Percentiles rank a stretch among this genome's conserved stretches.
Conservation (phyloP, 2,329 filamentous ascomycete genomes). For the Aspergillus arachidicola region DNA sequence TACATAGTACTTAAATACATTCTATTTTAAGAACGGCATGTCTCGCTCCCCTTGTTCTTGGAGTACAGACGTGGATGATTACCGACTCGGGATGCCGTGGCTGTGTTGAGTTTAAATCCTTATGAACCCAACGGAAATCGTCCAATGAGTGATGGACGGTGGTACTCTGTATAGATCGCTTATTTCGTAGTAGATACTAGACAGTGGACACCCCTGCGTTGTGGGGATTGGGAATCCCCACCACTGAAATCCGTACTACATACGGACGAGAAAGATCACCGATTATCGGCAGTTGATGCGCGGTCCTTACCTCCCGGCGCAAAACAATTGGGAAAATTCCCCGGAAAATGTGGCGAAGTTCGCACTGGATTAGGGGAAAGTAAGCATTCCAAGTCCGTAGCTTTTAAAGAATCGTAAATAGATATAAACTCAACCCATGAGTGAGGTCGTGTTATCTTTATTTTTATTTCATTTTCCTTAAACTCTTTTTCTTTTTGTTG, state of each 20-base stretch:
- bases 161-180: neutral
- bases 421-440: too few relatives aligned
- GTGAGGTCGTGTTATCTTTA: too few relatives aligned
- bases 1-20: too few relatives aligned
- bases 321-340: too few relatives aligned
- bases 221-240: neutral
- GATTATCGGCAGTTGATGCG: conserved; percentile 7
- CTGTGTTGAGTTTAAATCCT: neutral
- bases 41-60: too few relatives aligned
- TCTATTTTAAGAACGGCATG: too few relatives aligned
- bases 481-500: too few relatives aligned
- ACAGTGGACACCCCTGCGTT: neutral
- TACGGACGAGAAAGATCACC: neutral
- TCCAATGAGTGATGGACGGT: neutral
- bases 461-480: too few relatives aligned
- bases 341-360: too few relatives aligned
- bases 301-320: neutral
- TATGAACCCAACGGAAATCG: neutral
- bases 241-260: neutral
- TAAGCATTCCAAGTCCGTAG: too few relatives aligned
- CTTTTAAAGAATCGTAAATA: too few relatives aligned
- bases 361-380: too few relatives aligned
- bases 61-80: conserved; percentile 4
- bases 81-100: conserved; percentile 9
- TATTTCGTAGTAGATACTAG: neutral